Percentiles rank a stretch among this genome's conserved stretches.
These are phyloP conservation scores for Geum urbanum DNA, from an alignment of 306 rosid species.

Conservation along the genomic window DNA sequence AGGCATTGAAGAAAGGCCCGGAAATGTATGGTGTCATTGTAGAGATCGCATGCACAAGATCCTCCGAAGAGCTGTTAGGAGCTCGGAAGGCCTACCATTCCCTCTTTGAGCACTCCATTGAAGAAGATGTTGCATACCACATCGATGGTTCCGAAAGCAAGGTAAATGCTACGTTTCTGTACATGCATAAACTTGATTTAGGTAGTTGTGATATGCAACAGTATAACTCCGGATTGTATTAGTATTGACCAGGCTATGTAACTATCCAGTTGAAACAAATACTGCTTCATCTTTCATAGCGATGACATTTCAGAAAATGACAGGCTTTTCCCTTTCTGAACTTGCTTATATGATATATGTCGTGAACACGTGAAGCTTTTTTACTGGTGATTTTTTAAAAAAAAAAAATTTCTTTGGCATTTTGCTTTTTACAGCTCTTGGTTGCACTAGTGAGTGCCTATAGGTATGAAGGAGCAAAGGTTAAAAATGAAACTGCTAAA, in stretches of 20 bases:
- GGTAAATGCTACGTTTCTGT: constrained; percentile 26
- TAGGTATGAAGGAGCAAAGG: constrained; percentile 82
- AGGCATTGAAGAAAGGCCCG: constrained; percentile 64
- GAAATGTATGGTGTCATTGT: constrained; percentile 43
- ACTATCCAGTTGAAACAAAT: background rate
- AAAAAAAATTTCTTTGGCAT: no score
- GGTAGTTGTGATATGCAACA: background rate
- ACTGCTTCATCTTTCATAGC: background rate
- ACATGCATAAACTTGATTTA: background rate
- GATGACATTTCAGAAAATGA: background rate
- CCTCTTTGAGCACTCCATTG: constrained; percentile 86
- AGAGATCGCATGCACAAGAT: constrained; percentile 82
- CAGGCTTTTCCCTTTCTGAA: background rate
- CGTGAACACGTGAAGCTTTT: background rate
- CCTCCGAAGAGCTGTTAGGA: constrained; percentile 78
- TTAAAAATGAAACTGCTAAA: constrained; percentile 55
- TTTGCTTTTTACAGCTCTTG: constrained; percentile 53
- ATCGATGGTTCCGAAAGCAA: constrained; percentile 52
- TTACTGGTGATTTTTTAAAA: background rate
- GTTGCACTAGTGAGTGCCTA: constrained; percentile 83
- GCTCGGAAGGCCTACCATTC: constrained; percentile 91
- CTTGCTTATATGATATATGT: background rate
- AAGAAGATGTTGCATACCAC: constrained; percentile 76
- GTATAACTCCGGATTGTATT: background rate
- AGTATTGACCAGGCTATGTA: background rate